Percentiles rank a stretch among this genome's conserved stretches.
These are phyloP conservation scores for Colletotrichum lini DNA, from an alignment of 2,329 filamentous ascomycete species.

Conservation along the genomic window DNA sequence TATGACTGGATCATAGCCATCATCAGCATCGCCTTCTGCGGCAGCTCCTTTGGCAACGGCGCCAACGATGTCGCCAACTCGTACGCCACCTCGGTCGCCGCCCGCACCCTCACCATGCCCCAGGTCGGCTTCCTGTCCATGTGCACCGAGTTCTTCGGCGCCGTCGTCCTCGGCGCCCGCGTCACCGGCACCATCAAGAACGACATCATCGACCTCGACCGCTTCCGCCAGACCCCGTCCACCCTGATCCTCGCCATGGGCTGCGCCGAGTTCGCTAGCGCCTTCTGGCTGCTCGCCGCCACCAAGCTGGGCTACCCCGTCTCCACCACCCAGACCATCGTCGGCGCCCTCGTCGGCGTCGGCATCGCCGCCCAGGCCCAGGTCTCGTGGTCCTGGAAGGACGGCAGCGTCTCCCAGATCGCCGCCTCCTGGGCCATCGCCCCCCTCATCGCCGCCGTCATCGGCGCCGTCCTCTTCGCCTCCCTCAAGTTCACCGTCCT, in stretches of 20 bases:
- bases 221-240: constrained; percentile 49
- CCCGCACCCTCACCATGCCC: constrained; percentile 65
- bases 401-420: constrained; percentile 45
- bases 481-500: constrained; percentile 42
- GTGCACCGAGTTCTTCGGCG: constrained; percentile 66
- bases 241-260: constrained; percentile 40
- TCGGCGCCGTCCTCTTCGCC: constrained; percentile 42
- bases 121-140: constrained; percentile 65
- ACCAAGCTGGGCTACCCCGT: constrained; percentile 41
- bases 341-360: constrained; percentile 39
- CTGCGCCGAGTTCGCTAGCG: constrained; percentile 38
- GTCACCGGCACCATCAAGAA: constrained; percentile 60
- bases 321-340: constrained; percentile 40
- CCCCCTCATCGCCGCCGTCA: constrained; percentile 42
- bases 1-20: constrained; percentile 43
- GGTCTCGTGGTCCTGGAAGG: constrained; percentile 44
- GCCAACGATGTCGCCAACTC: constrained; percentile 55
- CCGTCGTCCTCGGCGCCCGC: constrained; percentile 64
- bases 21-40: constrained; percentile 42
- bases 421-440: constrained; percentile 45
- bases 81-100: constrained; percentile 67
- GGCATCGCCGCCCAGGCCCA: constrained; percentile 50
- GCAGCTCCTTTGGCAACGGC: constrained; percentile 39
- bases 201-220: constrained; percentile 56
- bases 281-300: constrained; percentile 38